Percentiles rank a stretch among this genome's conserved stretches.
Evolutionary conservation across 2,329 filamentous ascomycete genomes (phyloP).

Genomic region (Rhinocladiella similis): DNA sequence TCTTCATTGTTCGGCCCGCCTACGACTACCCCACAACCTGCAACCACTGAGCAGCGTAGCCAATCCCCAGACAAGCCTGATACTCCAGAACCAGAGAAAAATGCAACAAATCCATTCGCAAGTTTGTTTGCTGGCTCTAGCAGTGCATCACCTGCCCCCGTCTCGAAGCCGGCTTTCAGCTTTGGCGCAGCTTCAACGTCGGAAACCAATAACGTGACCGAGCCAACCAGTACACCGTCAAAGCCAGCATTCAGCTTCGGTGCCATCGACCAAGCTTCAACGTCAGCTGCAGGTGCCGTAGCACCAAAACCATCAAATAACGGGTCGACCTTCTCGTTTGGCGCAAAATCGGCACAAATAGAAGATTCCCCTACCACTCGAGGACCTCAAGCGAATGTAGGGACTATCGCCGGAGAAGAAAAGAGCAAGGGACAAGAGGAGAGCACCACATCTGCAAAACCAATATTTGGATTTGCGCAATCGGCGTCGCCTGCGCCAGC

Average conservation of each 20-base stretch:
- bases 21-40: conserved; percentile 6
- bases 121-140: conserved; percentile 13
- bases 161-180: conserved; percentile 1
- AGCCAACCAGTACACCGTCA: background rate
- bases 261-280: conserved; percentile 3
- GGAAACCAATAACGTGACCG: background rate
- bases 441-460: background rate
- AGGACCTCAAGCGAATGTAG: background rate
- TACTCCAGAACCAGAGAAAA: conserved; percentile 3
- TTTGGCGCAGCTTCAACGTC: background rate
- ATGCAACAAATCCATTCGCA: conserved; percentile 20
- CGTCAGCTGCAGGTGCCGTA: background rate
- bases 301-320: background rate
- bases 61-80: conserved; percentile 11
- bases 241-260: conserved; percentile 8
- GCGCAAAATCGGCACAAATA: background rate
- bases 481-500: conserved; percentile 8
- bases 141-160: background rate
- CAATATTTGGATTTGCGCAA: conserved; percentile 10
- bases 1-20: conserved; percentile 11
- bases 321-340: conserved; percentile 3
- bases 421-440: background rate
- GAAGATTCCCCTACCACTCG: background rate
- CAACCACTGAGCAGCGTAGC: background rate
- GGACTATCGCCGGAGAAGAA: background rate